phyloP scores from a whole-genome alignment of 2,329 filamentous ascomycete genomes.

The Chrysoporthe austroafricana region DNA sequence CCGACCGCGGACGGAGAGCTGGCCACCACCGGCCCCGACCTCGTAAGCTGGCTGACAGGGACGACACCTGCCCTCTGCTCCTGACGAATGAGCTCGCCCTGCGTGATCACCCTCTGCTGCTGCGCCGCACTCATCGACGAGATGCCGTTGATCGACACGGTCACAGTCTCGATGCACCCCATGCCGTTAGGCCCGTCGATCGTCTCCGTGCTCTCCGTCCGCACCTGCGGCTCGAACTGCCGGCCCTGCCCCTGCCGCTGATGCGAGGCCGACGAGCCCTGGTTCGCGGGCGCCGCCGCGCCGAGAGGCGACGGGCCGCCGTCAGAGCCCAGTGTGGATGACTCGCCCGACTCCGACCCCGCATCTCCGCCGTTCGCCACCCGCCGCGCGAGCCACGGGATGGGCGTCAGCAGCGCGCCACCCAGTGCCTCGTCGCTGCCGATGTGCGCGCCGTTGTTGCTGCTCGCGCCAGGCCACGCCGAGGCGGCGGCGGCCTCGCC shows the following conservation, averaged over 20 bases:
- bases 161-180: constrained; percentile 80
- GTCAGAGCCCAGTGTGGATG: constrained; percentile 24
- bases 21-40: constrained; percentile 40
- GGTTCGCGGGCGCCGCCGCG: background rate
- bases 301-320: constrained; percentile 24
- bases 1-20: constrained; percentile 32
- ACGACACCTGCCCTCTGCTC: constrained; percentile 84
- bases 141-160: constrained; percentile 73
- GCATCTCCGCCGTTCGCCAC: constrained; percentile 35
- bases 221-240: constrained; percentile 62
- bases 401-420: constrained; percentile 89
- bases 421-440: constrained; percentile 89
- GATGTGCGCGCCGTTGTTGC: constrained; percentile 39
- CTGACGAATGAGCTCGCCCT: constrained; percentile 83
- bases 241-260: constrained; percentile 36
- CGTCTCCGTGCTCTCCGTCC: constrained; percentile 77
- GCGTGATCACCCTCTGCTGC: constrained; percentile 65
- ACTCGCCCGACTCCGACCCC: constrained; percentile 24
- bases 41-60: constrained; percentile 64
- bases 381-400: constrained; percentile 75
- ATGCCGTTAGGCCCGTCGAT: constrained; percentile 81
- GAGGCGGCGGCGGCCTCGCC: constrained; percentile 20
- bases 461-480: constrained; percentile 50
- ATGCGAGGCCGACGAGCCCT: constrained; percentile 15
- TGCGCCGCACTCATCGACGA: constrained; percentile 52